Evolutionary conservation across 192 early-diverging fungal genomes (phyloP).

Genomic region (Phlyctochytrium bullatum): DNA sequence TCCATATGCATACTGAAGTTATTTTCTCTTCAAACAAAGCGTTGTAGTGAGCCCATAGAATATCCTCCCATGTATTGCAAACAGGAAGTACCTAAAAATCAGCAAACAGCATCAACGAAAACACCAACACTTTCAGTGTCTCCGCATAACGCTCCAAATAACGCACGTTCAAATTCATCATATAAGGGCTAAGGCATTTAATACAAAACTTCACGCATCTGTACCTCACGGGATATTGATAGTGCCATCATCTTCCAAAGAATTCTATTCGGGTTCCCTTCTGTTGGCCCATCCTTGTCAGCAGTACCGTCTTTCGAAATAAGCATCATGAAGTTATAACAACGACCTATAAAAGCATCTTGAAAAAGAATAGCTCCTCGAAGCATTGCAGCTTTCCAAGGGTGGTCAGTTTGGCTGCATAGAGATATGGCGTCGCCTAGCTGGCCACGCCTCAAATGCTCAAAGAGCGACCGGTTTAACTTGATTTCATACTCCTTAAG

Average conservation of each 20-base stretch:
- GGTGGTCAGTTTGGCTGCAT: conserved; percentile 69
- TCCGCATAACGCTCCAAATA: conserved; percentile 73
- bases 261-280: conserved; percentile 61
- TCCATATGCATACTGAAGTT: too few relatives aligned
- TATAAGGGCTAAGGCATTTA: conserved; percentile 38
- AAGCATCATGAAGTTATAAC: conserved; percentile 7
- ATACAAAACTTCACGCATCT: too few relatives aligned
- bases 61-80: conserved; percentile 84
- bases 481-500: conserved; percentile 49
- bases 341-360: conserved; percentile 46
- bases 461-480: conserved; percentile 66
- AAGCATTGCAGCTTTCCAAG: conserved; percentile 81
- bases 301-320: conserved; percentile 39
- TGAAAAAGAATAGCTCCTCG: conserved; percentile 58
- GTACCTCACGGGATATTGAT: conserved; percentile 39
- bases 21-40: conserved; percentile 64
- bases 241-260: conserved; percentile 68
- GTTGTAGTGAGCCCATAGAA: conserved; percentile 79
- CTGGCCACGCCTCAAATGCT: conserved; percentile 75
- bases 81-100: conserved; percentile 58
- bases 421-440: conserved; percentile 64
- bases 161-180: conserved; percentile 72
- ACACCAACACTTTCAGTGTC: conserved; percentile 66
- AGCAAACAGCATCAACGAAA: not conserved
- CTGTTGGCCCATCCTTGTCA: conserved; percentile 31